Base-by-base conservation (phyloP, 495 filamentous ascomycete genomes). In the Hapsidospora chrysogenum region DNA sequence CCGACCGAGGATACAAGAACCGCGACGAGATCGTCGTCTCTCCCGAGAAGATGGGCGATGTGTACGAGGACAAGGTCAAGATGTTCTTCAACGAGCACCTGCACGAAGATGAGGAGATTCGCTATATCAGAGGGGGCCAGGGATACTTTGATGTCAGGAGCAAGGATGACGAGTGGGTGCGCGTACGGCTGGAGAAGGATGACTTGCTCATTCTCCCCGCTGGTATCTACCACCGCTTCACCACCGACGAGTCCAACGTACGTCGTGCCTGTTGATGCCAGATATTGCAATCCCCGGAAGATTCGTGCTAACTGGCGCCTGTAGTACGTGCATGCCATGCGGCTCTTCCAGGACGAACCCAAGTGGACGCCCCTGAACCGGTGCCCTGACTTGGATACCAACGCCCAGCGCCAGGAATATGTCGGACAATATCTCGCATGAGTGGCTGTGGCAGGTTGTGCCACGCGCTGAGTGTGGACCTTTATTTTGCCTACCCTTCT, bases 51-150 rank as follows among this genome's bases (percentile, higher is more conserved):
- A 85, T 96, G 84, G 86, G 87, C 35, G 77, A 67, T 28, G 56
- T 70, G 19, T 87, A 86, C 58, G 89, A 97, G 59, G 70, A 75
- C 40, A 95, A 96, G 50, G 81, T 97, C 40, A 84, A 80, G 60
- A 72, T 52, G 39, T 97, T 97, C 63, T 96, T 96, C 63, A 52
- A 78, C 29, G 89, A 97, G 66, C 89, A 97, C 56, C 57, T 96
- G 45, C 89, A 97, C 46, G 89, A 97, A 61, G 92, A 96, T 50
- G 89, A 97, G 64, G 89, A 97, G 72, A 97, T 97, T 40, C 69
- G 89, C n/a, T 97, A 95, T 49, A 81, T 97, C 45, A 63, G 85
- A 19, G 89, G 83, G 41, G 89, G 89, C 1, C 61, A 70, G 34
- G 89, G 89, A 1, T 97, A 80, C 59, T 97, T 97, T 53, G 89